Evolutionary conservation across 2,329 filamentous ascomycete species (phyloP), one percentile per base, ranked within the genome.

Genomic region (Fonsecaea erecta): DNA sequence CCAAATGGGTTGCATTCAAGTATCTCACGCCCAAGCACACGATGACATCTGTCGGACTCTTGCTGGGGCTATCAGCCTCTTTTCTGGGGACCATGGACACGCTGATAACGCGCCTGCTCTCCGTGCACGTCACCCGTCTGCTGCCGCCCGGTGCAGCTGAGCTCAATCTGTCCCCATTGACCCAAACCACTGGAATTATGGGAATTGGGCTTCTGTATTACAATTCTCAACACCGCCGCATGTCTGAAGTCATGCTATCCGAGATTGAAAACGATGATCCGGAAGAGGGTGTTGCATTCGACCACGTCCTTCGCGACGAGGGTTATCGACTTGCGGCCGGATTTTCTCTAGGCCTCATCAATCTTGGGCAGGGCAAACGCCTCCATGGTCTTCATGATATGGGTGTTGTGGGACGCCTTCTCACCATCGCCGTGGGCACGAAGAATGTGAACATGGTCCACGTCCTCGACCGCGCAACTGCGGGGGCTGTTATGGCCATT

Each of bases 21-120:
- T 99, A 99, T 72, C 82, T 99, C n/a, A 99, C 95, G 0, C 94
- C 95, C 1, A 99, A 99, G 74, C 96, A 99, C 77, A 96, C 93
- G 28, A 99, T 99, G 95, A 98, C 95, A 26, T 98, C 95, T 0
- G 94, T 99, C 61, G 95, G 95, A 9, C 82, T 99, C n/a, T 83
- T 99, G 2, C 83, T 99, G 0, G 95, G 95, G 0, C 83, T 99
- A 18, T 93, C 95, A 8, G 95, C 92, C 28, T 98, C 95, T 1
- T 96, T 97, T 75, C 84, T 97, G 71, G 95, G 96, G 1, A 98
- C 93, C 1, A 98, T 98, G 94, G 95, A 99, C 76, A 95, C 92
- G 1, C 84, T 97, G 30, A 94, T 98, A 66, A 98, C 95, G 8
- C 88, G 95, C 26, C 82, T 99, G 40, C 83, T 99, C 3, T 99